These are phyloP conservation scores for Clitopilus hobsonii DNA, from an alignment of 768 basidiomycete species.

Conservation along the genomic window DNA sequence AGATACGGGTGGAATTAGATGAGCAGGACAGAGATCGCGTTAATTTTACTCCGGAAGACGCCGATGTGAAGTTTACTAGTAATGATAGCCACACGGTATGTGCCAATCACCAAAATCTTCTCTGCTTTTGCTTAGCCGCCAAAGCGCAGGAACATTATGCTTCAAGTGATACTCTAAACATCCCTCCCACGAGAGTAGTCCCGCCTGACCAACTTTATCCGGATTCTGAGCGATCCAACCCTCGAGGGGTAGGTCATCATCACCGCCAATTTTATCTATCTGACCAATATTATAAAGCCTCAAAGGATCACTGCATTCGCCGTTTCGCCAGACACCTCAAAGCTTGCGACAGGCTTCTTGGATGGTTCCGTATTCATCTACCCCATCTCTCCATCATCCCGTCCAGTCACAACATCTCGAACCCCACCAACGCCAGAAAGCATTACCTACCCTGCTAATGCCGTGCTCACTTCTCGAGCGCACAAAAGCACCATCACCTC, in stretches of 20 bases:
- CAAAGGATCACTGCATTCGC: constrained; percentile 62
- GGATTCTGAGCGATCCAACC: constrained; percentile 39
- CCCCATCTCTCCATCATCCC: constrained; percentile 21
- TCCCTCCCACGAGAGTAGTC: constrained; percentile 42
- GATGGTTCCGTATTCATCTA: constrained; percentile 55
- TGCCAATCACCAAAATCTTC: not conserved
- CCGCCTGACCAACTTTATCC: constrained; percentile 49
- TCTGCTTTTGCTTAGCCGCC: not conserved
- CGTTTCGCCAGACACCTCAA: constrained; percentile 51
- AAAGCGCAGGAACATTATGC: constrained; percentile 33
- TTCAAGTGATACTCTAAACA: constrained; percentile 41
- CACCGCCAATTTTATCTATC: not conserved
- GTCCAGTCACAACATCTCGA: constrained; percentile 9
- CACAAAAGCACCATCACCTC: constrained; percentile 54
- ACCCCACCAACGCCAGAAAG: constrained; percentile 11
- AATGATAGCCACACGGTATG: constrained; percentile 20
- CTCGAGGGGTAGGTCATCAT: constrained; percentile 28
- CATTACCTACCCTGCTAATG: constrained; percentile 21
- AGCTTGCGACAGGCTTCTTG: constrained; percentile 56
- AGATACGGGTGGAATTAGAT: constrained; percentile 49
- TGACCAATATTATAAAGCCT: constrained; percentile 26
- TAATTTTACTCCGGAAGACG: constrained; percentile 40
- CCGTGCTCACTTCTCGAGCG: constrained; percentile 28
- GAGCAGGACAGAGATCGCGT: constrained; percentile 49
- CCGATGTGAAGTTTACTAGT: constrained; percentile 36